These are phyloP conservation scores for Boletellus sp. DNA, from an alignment of 768 basidiomycete genomes.

Conservation along the genomic window DNA sequence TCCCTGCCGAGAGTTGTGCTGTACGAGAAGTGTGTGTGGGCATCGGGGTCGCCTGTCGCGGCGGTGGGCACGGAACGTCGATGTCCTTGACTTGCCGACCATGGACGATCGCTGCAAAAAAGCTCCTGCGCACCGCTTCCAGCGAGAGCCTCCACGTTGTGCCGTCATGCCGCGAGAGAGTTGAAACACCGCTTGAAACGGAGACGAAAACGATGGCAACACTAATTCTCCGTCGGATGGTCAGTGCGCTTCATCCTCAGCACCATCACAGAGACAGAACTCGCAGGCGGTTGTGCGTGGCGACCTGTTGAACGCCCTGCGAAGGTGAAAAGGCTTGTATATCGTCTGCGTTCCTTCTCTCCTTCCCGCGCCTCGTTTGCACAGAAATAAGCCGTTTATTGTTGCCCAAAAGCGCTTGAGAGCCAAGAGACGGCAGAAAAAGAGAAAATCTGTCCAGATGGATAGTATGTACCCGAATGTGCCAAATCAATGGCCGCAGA, in stretches of 20 bases:
- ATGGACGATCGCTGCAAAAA: conserved; percentile 23
- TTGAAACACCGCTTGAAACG: conserved; percentile 26
- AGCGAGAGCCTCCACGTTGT: conserved; percentile 6
- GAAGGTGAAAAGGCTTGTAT: conserved; percentile 40
- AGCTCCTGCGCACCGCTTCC: conserved; percentile 22
- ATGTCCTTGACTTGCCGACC: conserved; percentile 7
- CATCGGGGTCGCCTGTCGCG: background rate
- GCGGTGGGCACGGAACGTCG: background rate
- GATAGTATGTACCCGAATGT: conserved; percentile 47
- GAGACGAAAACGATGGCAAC: conserved; percentile 26
- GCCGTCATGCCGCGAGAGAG: conserved; percentile 27
- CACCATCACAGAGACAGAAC: conserved; percentile 39
- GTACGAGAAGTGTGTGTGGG: background rate
- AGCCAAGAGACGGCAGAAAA: conserved; percentile 37
- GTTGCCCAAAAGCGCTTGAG: conserved; percentile 43
- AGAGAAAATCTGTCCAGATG: conserved; percentile 39
- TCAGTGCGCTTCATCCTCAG: conserved; percentile 35
- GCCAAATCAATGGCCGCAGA: conserved; percentile 40
- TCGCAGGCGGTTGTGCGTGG: conserved; percentile 37
- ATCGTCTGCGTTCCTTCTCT: conserved; percentile 36
- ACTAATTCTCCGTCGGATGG: conserved; percentile 25
- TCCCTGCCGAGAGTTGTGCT: background rate
- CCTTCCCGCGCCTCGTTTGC: conserved; percentile 36
- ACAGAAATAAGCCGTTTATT: conserved; percentile 46
- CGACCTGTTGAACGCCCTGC: conserved; percentile 33